Conservation (phyloP, 2,329 filamentous ascomycete genomes). For the Fusarium anthophilum region DNA sequence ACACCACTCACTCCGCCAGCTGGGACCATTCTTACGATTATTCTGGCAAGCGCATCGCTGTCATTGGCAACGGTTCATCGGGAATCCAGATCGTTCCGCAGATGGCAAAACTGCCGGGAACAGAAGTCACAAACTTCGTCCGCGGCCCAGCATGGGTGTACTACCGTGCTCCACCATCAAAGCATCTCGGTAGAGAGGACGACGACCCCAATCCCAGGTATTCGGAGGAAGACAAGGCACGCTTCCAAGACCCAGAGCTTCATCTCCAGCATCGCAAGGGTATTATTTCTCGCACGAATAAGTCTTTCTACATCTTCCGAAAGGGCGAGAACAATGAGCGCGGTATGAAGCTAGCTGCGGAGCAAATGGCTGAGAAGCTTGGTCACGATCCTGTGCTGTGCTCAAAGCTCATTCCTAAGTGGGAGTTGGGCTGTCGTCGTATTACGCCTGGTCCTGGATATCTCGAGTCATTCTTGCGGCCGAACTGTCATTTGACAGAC, state of each 20-base stretch:
- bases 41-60: conserved; percentile 33
- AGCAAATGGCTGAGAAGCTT: conserved; percentile 38
- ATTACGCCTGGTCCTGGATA: conserved; percentile 37
- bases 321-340: conserved; percentile 35
- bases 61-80: conserved; percentile 34
- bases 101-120: conserved; percentile 42
- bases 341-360: conserved; percentile 34
- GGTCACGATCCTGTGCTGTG: conserved; percentile 34
- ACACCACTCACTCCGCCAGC: conserved; percentile 29
- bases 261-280: conserved; percentile 61
- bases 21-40: conserved; percentile 38
- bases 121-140: conserved; percentile 46
- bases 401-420: conserved; percentile 34
- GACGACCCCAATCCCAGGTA: conserved; percentile 44
- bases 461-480: conserved; percentile 29
- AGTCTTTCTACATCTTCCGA: conserved; percentile 49
- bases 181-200: conserved; percentile 42
- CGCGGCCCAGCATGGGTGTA: conserved; percentile 49
- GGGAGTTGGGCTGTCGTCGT: conserved; percentile 34
- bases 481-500: conserved; percentile 34
- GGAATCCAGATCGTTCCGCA: conserved; percentile 38
- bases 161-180: conserved; percentile 46
- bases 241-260: conserved; percentile 60
- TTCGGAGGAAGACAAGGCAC: conserved; percentile 53
- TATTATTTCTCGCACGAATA: conserved; percentile 39